Evolutionary conservation across 768 basidiomycete genomes (phyloP), one percentile per base, ranked within the genome.

Genomic region (Boletales sp.): DNA sequence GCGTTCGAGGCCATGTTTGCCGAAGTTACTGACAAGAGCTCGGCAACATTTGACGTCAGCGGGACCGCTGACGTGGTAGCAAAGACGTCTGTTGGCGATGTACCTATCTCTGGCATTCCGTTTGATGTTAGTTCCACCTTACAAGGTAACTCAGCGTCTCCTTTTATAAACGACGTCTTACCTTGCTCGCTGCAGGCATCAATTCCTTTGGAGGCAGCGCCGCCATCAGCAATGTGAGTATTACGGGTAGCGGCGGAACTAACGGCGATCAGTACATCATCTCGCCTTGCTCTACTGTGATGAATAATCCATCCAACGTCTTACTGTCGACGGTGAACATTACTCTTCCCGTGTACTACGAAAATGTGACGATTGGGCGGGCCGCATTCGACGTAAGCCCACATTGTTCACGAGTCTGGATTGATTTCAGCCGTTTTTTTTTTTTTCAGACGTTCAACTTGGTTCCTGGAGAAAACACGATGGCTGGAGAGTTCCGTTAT

Each of bases 221-320:
- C 2, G 32, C 57, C 2, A 67, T 87, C 42, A 74, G 70, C 62
- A 77, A 87, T 48, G 77, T 87, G 31, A 71, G 73, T 5, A 79
- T 87, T 31, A 70, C 73, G 17, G 86, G 84, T 21, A 85, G 85
- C 57, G 85, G 86, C 34, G 83, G 83, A 37, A 69, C 64, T 44
- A 79, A 77, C n/a, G 83, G 83, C 7, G 71, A 71, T 53, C 69
- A 85, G 63, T 88, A 73, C 58, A 74, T 87, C 38, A 65, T 76
- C 30, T 61, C 80, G 4, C 83, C 81, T 2, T 63, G 86, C n/a
- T 80, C 75, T 1, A 76, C 83, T 17, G 73, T 66, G 13, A 68
- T 87, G 41, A 62, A 81, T 19, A 87, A 88, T 53, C 86, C 84
- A 8, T 86, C 84, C 6, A 85, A 86, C 57, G 64, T 87, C 32